These are phyloP conservation scores for Singerocomus rubriflavus DNA, from an alignment of 1,284 basidiomycete species.

Conservation along the genomic window DNA sequence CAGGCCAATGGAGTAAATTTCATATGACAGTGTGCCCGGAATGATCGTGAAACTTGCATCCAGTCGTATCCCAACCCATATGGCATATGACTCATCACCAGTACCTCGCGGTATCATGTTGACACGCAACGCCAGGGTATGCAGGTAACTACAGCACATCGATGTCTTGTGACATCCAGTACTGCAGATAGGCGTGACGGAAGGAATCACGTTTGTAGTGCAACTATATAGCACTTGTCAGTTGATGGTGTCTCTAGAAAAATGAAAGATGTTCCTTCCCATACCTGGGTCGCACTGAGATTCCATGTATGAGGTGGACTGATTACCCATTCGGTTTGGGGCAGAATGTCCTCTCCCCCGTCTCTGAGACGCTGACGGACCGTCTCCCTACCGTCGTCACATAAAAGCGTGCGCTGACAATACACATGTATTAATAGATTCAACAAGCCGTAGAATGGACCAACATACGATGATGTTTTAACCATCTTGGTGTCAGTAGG, in stretches of 20 bases:
- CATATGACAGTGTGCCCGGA: conserved; percentile 24
- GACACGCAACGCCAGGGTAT: conserved; percentile 24
- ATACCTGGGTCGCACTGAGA: conserved; percentile 25
- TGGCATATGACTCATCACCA: conserved; percentile 27
- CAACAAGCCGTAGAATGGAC: not conserved
- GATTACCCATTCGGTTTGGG: conserved; percentile 32
- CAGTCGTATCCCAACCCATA: not conserved
- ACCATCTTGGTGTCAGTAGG: conserved; percentile 36
- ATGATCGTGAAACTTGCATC: not conserved
- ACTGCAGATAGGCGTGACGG: conserved; percentile 26
- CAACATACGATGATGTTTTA: conserved; percentile 32
- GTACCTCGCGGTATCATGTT: conserved; percentile 31
- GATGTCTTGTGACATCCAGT: conserved; percentile 28
- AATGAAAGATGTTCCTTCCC: conserved; percentile 29
- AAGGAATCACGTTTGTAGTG: conserved; percentile 26
- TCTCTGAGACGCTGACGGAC: conserved; percentile 23
- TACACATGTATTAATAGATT: not conserved
- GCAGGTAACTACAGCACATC: conserved; percentile 34
- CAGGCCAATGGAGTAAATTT: conserved; percentile 32
- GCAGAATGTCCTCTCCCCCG: conserved; percentile 31
- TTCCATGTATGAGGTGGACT: conserved; percentile 24
- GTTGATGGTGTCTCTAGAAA: not conserved
- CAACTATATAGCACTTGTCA: conserved; percentile 18
- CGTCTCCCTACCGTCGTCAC: conserved; percentile 23
- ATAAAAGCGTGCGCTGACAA: conserved; percentile 23